These are phyloP conservation scores for Arthrobotrys sphaeroides DNA, from an alignment of 2,329 filamentous ascomycete species.

Conservation along the genomic window DNA sequence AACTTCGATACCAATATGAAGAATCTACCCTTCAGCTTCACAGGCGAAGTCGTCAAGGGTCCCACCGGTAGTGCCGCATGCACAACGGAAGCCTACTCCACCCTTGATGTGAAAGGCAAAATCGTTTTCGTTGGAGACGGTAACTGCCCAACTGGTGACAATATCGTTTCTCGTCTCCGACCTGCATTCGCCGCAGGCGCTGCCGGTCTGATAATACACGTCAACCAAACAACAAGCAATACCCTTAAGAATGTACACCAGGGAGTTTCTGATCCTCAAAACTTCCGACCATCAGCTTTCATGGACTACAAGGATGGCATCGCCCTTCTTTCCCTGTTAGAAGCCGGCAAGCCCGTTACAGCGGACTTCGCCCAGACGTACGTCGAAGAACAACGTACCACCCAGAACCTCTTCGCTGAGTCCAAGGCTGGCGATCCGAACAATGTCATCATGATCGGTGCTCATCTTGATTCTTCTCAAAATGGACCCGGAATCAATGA, in stretches of 20 bases:
- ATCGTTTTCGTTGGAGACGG: constrained; percentile 62
- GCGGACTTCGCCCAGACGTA: constrained; percentile 64
- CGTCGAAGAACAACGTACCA: constrained; percentile 57
- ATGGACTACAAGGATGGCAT: constrained; percentile 63
- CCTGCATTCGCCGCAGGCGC: constrained; percentile 63
- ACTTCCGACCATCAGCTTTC: constrained; percentile 61
- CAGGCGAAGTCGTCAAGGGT: constrained; percentile 62
- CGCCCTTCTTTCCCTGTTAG: constrained; percentile 61
- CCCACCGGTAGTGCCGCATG: constrained; percentile 62
- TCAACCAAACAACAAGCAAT: constrained; percentile 56
- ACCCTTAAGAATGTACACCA: constrained; percentile 62
- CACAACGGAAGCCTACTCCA: constrained; percentile 60
- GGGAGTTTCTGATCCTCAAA: constrained; percentile 60
- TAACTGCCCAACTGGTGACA: constrained; percentile 62
- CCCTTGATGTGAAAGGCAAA: constrained; percentile 61
- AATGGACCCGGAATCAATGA: constrained; percentile 60
- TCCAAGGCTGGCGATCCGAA: constrained; percentile 13
- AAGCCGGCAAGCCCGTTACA: constrained; percentile 61
- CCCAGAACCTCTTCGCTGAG: constrained; percentile 50
- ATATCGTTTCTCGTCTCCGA: constrained; percentile 61
- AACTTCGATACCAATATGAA: constrained; percentile 62
- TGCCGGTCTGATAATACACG: constrained; percentile 63
- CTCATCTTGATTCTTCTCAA: constrained; percentile 59
- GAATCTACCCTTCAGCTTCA: constrained; percentile 64
- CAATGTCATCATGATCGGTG: constrained; percentile 57